phyloP scores from a whole-genome alignment of 257 asterid genomes.

The Penstemon eatonii region DNA sequence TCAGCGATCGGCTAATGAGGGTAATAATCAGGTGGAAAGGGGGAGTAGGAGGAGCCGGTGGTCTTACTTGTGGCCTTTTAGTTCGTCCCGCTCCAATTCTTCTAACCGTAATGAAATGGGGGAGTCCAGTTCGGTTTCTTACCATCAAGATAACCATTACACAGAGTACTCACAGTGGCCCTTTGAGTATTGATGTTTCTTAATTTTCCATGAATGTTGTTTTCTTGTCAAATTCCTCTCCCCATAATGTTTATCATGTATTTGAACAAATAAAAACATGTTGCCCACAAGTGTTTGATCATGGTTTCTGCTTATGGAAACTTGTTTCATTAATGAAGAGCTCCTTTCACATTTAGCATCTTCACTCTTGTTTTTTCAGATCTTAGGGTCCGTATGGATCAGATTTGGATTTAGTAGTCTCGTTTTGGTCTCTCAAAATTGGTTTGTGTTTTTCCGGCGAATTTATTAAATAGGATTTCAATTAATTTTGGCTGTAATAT shows the following conservation, averaged over 20 bases:
- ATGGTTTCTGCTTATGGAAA: conserved; percentile 8
- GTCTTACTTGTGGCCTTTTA: too few relatives aligned
- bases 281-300: neutral
- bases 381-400: too few relatives aligned
- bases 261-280: conserved; percentile 37
- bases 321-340: conserved; percentile 6
- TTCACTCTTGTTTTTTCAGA: neutral
- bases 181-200: conserved; percentile 45
- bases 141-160: conserved; percentile 51
- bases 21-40: conserved; percentile 32
- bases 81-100: too few relatives aligned
- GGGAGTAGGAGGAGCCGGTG: conserved; percentile 29
- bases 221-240: conserved; percentile 30
- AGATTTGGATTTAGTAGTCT: too few relatives aligned
- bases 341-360: neutral
- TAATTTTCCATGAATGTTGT: neutral
- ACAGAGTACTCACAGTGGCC: conserved; percentile 72
- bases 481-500: too few relatives aligned
- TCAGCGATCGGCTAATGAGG: conserved; percentile 22
- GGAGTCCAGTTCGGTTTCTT: conserved; percentile 52
- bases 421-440: too few relatives aligned
- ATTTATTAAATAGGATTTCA: too few relatives aligned
- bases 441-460: too few relatives aligned
- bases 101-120: conserved; percentile 27
- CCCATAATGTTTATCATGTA: conserved; percentile 33